These are phyloP conservation scores for Alternaria sp. DNA, from an alignment of 2,329 filamentous ascomycete species.

Conservation along the genomic window DNA sequence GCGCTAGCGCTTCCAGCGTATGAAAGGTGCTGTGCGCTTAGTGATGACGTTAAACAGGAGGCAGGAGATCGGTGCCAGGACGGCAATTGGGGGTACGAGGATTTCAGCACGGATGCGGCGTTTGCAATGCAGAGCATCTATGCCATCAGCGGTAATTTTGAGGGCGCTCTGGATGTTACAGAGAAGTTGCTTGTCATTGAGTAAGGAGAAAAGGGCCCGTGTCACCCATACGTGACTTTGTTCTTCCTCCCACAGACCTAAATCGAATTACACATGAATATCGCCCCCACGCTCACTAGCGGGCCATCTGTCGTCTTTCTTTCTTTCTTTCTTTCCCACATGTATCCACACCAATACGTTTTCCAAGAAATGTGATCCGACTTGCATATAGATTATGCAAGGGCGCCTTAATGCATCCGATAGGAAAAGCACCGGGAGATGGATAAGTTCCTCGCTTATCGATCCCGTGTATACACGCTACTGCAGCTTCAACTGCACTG, in stretches of 20 bases:
- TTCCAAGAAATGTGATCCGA: not conserved
- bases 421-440: not conserved
- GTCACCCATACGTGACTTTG: not conserved
- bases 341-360: not conserved
- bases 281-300: not conserved
- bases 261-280: not conserved
- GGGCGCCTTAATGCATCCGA: not conserved
- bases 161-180: conserved; percentile 68
- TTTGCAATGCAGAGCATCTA: conserved; percentile 76
- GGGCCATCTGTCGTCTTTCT: not conserved
- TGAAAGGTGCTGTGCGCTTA: conserved; percentile 63
- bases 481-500: not conserved
- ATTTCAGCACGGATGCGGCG: conserved; percentile 75
- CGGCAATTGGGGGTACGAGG: conserved; percentile 57
- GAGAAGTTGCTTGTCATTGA: conserved; percentile 62
- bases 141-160: conserved; percentile 68
- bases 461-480: conserved; percentile 1
- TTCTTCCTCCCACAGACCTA: not conserved
- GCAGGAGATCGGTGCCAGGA: conserved; percentile 26
- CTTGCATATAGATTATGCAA: conserved; percentile 4
- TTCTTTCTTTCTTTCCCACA: not conserved
- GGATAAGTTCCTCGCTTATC: not conserved
- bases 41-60: conserved; percentile 52
- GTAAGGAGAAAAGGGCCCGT: conserved; percentile 12
- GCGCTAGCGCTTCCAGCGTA: conserved; percentile 80